Evolutionary conservation across 768 basidiomycete species (phyloP), one percentile per base, ranked within the genome.

Genomic region (Mycena floridula): DNA sequence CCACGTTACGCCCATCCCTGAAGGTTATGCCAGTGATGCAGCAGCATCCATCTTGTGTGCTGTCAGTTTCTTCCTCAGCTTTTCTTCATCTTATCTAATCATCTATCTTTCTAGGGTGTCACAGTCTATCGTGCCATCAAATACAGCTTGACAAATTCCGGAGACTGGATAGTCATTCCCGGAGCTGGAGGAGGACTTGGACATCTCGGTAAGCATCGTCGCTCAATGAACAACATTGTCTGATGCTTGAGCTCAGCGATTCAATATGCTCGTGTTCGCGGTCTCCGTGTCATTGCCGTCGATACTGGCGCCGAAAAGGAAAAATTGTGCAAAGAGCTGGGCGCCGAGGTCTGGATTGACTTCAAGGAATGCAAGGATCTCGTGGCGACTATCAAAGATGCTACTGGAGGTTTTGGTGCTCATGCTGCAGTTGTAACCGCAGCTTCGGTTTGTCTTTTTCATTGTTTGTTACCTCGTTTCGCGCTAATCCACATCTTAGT

Each of bases 111-210:
- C 1, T 40, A 84, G 82, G 88, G 87, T 37, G 68, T 94, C 18
- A 93, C 91, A 3, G 87, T 88, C 2, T 94, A 90, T 57, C 83
- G 87, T 46, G 91, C 89, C 0, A 66, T 94, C 53, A 93, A 92
- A 61, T 73, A 84, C 59, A 74, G 77, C 42, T 66, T 76, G 43
- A 72, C 79, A 6, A 69, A 63, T 23, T 74, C 80, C 7, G 85
- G 89, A 24, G 79, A 94, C 44, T 88, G 80, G 79, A 68, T 89
- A 48, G 82, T 81, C 18, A 66, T 91, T 38, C 81, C 85, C 9
- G 87, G 87, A 36, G 87, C 86, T 2, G 87, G 85, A 3, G 85
- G 85, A 45, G 88, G 89, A 12, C 79, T 91, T 25, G 90, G 89
- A 7, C 86, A 90, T 65, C 73, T 94, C 24, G 86, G 77, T 81